Base-by-base conservation (phyloP, 768 basidiomycete species). In the Boletus tylopilopsis region DNA sequence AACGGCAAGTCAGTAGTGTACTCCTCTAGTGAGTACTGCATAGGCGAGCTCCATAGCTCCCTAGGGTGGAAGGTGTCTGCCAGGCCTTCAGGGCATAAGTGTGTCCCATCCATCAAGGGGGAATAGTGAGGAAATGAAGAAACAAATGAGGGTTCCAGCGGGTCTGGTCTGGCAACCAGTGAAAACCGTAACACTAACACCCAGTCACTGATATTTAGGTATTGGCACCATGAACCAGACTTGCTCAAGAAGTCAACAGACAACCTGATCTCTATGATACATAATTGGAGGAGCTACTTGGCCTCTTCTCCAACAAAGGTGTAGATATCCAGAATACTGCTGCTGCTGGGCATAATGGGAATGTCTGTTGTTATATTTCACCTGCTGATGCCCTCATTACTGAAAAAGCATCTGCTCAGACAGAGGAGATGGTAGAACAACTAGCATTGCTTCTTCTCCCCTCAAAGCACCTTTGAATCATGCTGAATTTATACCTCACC, bases 271-370 rank as follows among this genome's bases (percentile, higher is more conserved):
- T 91, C 13, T 90, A 87, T 56, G 81, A 84, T 46, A 71, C 77
- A 6, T 96, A 94, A 64, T 72, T 97, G 10, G 72, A 81, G n/a
- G 93, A 97, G 63, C 74, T 95, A 8, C 74, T 97, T 33, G 80
- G 83, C 0, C 73, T 96, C 15, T 96, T 95, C 64, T 81, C 84
- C 6, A 94, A 96, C 60, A 94, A 94, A 68, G 92, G 92, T 19
- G 81, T 94, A 12, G 86, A 84, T 6, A 90, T 95, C 25, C 94
- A 96, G 65, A 90, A 91, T 62, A 67, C 82, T 16, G 85, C 85
- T n/a, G 78, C 82, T 4, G 73, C 79, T 2, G 82, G 84, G 53
- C 79, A 79, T 48, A 79, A 79, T 53, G 70, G 82, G 27, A 88
- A 90, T 75, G 88, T 86, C 56, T 18, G 66, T 47, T 42, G 41